Conservation (phyloP, 306 rosid genomes). For the Vachellia pachyceras region DNA sequence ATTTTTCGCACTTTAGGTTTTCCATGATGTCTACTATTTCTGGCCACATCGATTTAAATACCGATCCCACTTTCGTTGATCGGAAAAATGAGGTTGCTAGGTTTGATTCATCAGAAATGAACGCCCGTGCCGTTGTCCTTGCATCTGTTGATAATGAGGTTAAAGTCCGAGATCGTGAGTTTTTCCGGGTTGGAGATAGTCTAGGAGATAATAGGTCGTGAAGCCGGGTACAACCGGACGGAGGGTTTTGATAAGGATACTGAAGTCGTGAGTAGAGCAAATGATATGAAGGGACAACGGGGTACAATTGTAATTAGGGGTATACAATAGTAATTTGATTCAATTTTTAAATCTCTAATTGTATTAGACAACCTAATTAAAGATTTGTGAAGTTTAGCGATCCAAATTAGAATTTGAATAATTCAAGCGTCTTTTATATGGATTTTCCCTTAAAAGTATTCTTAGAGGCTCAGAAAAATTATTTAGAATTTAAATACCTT, state of each 20-base stretch:
- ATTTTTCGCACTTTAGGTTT: constrained; percentile 43
- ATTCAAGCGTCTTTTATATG: too few species aligned
- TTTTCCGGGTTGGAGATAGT: not conserved
- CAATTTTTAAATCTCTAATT: too few species aligned
- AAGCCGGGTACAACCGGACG: constrained; percentile 21
- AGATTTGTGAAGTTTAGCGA: too few species aligned
- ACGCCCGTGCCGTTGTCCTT: constrained; percentile 14
- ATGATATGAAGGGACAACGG: constrained; percentile 39
- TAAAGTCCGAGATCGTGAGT: constrained; percentile 35
- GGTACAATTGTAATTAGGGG: too few species aligned
- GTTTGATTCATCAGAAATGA: constrained; percentile 28
- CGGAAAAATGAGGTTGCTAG: constrained; percentile 45
- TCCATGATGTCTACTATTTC: constrained; percentile 45
- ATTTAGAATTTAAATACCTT: too few species aligned
- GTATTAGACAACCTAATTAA: too few species aligned
- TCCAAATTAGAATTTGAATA: too few species aligned
- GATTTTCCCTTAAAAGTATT: too few species aligned
- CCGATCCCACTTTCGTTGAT: constrained; percentile 51
- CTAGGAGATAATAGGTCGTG: constrained; percentile 25
- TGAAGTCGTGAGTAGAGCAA: not conserved
- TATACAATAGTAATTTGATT: too few species aligned
- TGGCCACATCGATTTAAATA: constrained; percentile 50
- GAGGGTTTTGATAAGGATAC: constrained; percentile 34
- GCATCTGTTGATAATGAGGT: constrained; percentile 8
- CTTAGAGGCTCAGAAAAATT: too few species aligned